Evolutionary conservation across 352 stramenopile genomes (phyloP).

Genomic region (Phytophthora vignae): DNA sequence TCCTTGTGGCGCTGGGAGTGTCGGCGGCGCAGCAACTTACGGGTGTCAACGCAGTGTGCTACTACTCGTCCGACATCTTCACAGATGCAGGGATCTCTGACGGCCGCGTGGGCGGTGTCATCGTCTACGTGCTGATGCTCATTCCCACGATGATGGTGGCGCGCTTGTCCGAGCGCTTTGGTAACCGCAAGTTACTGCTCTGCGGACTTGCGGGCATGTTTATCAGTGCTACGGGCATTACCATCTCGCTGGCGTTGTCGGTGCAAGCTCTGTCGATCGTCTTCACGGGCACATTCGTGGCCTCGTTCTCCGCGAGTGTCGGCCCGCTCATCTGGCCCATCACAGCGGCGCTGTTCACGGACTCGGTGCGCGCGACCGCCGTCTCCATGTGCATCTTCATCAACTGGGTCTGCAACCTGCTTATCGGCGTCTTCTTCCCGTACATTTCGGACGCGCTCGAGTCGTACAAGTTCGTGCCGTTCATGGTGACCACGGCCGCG

Average conservation of each 20-base stretch:
- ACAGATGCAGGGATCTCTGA: constrained; percentile 56
- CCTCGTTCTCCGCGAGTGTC: constrained; percentile 54
- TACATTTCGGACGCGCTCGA: constrained; percentile 57
- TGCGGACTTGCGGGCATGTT: constrained; percentile 59
- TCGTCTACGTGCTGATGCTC: constrained; percentile 41
- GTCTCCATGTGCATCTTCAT: constrained; percentile 55
- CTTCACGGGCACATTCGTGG: constrained; percentile 59
- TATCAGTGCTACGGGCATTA: constrained; percentile 56
- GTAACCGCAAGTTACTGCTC: constrained; percentile 55
- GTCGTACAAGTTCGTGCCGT: constrained; percentile 56
- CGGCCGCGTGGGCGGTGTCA: constrained; percentile 49
- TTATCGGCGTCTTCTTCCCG: constrained; percentile 65
- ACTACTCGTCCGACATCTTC: constrained; percentile 74
- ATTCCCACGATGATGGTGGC: constrained; percentile 43
- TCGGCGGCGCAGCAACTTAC: constrained; percentile 59
- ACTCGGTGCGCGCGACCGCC: constrained; percentile 55
- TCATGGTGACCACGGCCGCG: constrained; percentile 48
- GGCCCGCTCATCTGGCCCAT: constrained; percentile 65
- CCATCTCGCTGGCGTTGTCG: constrained; percentile 41
- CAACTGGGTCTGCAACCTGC: constrained; percentile 66
- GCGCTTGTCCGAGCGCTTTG: constrained; percentile 43
- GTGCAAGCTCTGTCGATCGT: constrained; percentile 51
- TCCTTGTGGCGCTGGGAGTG: constrained; percentile 50
- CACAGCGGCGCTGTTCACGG: constrained; percentile 62
- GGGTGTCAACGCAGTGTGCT: constrained; percentile 72